Evolutionary conservation across 164 flowering plant species (phyloP), one percentile per base, ranked within the genome.

Genomic region (Vitis amurensis): DNA sequence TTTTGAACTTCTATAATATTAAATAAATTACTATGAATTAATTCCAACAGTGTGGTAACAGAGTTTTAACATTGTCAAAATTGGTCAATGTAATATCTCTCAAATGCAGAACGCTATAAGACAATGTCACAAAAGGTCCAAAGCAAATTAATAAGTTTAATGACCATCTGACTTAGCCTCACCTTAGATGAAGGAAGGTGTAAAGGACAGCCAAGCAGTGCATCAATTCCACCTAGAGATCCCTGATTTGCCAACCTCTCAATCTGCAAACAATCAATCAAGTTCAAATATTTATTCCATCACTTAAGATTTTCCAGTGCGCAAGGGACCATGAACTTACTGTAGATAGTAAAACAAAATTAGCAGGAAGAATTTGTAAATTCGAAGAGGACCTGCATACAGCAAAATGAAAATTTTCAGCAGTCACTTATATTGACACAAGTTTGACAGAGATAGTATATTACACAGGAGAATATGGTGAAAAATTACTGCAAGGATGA

Each of bases 211-310:
- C 98, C 98, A 74, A 93, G 94, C 71, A 91, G 74, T 44, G 98
- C 98, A 87, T 91, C 93, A 73, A 93, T 89, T 73, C 93, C 98
- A 67, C 86, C 93, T 73, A 93, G 98, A 72, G 98, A 91, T 57
- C 97, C 98, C 67, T 87, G 87, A 82, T 89, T 91, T 68, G 89
- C 78, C 79, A 86, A 71, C 83, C 89, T 88, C 82, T 91, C 98
- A 60, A 88, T 76, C 98, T 93, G 74, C 37, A 11, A 66, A 71
- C 37, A 16, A 27, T 64, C 11, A 55, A 37, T 19, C 73, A 59
- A 48, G 17, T 15, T 9, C 4, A 10, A 52, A 9, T 47, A 14
- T 3, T 74, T n/a, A 27, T 50, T 17, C 19, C 10, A 29, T 56
- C 11, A 2, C 14, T 63, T 57, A 47, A 37, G 62, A 14, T 17